These are phyloP conservation scores for Coemansia sp. DNA, from an alignment of 192 early-diverging fungal species.

Conservation along the genomic window DNA sequence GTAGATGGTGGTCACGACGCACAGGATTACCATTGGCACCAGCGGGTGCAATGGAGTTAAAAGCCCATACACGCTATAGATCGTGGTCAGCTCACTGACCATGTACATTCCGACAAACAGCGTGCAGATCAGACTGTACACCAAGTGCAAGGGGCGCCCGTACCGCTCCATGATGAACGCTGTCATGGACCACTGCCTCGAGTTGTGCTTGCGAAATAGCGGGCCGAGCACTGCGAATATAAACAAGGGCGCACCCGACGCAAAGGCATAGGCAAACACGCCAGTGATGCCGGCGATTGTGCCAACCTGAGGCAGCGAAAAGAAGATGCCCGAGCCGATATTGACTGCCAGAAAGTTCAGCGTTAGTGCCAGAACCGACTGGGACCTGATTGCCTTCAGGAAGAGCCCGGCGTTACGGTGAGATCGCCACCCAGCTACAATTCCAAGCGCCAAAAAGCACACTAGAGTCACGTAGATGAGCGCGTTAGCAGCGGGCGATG, in stretches of 20 bases:
- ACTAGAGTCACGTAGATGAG: conserved; percentile 61
- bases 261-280: conserved; percentile 66
- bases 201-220: conserved; percentile 61
- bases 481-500: conserved; percentile 52
- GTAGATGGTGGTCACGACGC: conserved; percentile 67
- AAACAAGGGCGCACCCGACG: conserved; percentile 62
- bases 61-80: conserved; percentile 59
- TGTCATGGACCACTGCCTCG: conserved; percentile 66
- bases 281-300: conserved; percentile 68
- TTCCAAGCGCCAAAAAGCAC: conserved; percentile 57
- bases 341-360: conserved; percentile 60
- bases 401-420: conserved; percentile 57
- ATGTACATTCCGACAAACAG: conserved; percentile 66
- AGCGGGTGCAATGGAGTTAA: conserved; percentile 62
- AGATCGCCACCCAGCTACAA: conserved; percentile 56
- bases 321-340: conserved; percentile 66
- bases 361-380: conserved; percentile 52
- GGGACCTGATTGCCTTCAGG: conserved; percentile 59
- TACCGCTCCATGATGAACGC: conserved; percentile 66
- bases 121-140: conserved; percentile 62
- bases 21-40: conserved; percentile 61
- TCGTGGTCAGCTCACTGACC: conserved; percentile 68
- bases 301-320: conserved; percentile 65
- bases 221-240: conserved; percentile 64
- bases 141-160: conserved; percentile 61